A percentile compares a stretch with the other conserved stretches of the same genome.
Conservation (phyloP, 192 early-diverging fungal genomes). For the Coemansia sp. region DNA sequence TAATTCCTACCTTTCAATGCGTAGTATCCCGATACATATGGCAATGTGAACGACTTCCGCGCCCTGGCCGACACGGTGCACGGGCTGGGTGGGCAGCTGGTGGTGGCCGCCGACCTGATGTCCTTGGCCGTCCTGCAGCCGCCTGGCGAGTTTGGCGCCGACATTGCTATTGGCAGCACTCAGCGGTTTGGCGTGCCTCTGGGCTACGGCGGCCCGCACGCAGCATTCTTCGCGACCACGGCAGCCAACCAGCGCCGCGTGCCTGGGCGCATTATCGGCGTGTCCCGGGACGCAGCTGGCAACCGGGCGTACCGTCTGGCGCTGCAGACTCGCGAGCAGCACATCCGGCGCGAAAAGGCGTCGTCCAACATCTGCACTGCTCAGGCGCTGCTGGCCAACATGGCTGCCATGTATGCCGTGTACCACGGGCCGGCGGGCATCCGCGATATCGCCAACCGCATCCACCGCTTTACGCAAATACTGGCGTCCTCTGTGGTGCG, state of each 20-base stretch:
- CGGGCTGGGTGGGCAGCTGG: conserved; percentile 77
- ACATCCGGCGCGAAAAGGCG: conserved; percentile 98
- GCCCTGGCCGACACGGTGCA: conserved; percentile 77
- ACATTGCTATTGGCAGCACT: conserved; percentile 96
- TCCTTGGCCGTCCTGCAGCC: conserved; percentile 86
- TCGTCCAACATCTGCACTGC: conserved; percentile 99
- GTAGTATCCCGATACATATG: conserved; percentile 93
- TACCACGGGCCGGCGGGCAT: conserved; percentile 98
- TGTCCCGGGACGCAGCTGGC: conserved; percentile 88
- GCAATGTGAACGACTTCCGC: conserved; percentile 81
- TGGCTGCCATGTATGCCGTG: conserved; percentile 99
- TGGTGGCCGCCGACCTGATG: conserved; percentile 91
- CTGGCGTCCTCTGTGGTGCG: conserved; percentile 73
- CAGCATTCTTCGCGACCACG: conserved; percentile 96
- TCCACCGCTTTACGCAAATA: conserved; percentile 86
- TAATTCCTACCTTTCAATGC: conserved; percentile 8
- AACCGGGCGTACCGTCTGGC: conserved; percentile 90
- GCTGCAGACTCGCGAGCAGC: conserved; percentile 97
- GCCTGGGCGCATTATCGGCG: conserved; percentile 94
- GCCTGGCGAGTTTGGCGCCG: conserved; percentile 95
- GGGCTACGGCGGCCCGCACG: conserved; percentile 98
- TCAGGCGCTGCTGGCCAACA: conserved; percentile 98
- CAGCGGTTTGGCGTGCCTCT: conserved; percentile 99
- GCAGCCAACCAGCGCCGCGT: conserved; percentile 92
- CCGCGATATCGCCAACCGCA: conserved; percentile 82